Base-by-base conservation (phyloP, 1,139 yeast genomes). In the Candida mesenterica region DNA sequence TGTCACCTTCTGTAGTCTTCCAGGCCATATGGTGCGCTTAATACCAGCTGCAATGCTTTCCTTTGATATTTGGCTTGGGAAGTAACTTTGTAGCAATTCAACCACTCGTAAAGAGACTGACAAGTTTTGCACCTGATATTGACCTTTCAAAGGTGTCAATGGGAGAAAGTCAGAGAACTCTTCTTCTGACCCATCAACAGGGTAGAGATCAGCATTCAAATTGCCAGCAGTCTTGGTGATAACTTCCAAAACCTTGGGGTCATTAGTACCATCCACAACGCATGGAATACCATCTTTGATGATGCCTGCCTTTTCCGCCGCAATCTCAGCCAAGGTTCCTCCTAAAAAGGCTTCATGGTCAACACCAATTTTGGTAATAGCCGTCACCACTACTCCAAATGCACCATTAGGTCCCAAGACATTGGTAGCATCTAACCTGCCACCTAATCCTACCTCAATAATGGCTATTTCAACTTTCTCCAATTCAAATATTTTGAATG, bases 371-470 rank as follows among this genome's bases (percentile, higher is more conserved):
- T 87, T 88, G 8, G 96, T 80, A 25, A 90, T 82, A 1, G 82
- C 96, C 3, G 89, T 74, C 3, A 76, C 80, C 1, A 84, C 41
- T 3, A 82, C 79, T 0, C 78, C 79, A 5, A 24, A 24, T 9
- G 26, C 6, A 5, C 14, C 14, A 24, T 9, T 24, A n/a, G 12
- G 26, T 5, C 26, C 26, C 14, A 24, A 24, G 2, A 67, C 86
- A 61, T 90, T 90, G 0, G 97, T 90, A 1, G 97, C 89, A 59
- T 90, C 97, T 24, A 81, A 57, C 28, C 86, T 57, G 0, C 97
- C 97, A 2, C 97, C 97, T 5, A 90, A 65, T 0, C 97, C 97
- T 3, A 88, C 96, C 54, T 90, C 97, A 22, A 90, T 62, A 1
- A 89, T 76, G 1, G 95, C 96, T 43, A 84, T 61, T 24, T 81